Evolutionary conservation across 768 basidiomycete genomes (phyloP).

Genomic region (Rossbeevera mucosa): DNA sequence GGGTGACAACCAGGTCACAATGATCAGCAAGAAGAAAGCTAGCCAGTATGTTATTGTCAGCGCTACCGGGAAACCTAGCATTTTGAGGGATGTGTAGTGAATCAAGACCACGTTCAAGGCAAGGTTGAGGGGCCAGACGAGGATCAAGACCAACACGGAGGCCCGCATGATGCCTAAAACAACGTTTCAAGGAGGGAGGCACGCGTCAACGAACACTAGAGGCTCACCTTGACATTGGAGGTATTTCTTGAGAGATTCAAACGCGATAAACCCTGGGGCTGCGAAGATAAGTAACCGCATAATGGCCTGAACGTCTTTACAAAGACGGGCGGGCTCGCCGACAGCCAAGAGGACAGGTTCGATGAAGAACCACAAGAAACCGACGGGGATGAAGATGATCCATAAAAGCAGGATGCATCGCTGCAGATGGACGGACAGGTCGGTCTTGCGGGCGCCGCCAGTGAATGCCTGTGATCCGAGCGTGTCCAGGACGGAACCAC

Average conservation of each 20-base stretch:
- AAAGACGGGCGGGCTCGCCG: constrained; percentile 56
- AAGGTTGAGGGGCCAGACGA: constrained; percentile 64
- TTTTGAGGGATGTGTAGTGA: constrained; percentile 56
- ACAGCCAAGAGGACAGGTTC: constrained; percentile 58
- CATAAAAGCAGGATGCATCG: constrained; percentile 64
- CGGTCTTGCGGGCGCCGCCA: constrained; percentile 52
- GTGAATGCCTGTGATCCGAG: constrained; percentile 76
- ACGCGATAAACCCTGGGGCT: constrained; percentile 70
- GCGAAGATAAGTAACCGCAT: constrained; percentile 60
- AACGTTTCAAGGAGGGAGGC: background rate
- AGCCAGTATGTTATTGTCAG: constrained; percentile 69
- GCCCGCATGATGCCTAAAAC: constrained; percentile 67
- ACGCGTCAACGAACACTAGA: background rate
- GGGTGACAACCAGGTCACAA: constrained; percentile 47
- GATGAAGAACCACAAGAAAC: constrained; percentile 58
- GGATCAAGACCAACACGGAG: constrained; percentile 58
- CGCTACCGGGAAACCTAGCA: constrained; percentile 64
- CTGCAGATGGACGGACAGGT: constrained; percentile 68
- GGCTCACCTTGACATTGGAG: constrained; percentile 69
- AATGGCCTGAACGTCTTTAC: constrained; percentile 58
- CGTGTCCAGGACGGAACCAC: constrained; percentile 75
- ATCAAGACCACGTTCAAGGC: constrained; percentile 56
- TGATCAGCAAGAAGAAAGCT: constrained; percentile 51
- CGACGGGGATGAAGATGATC: constrained; percentile 59
- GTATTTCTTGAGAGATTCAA: constrained; percentile 76